phyloP scores from a whole-genome alignment of 768 basidiomycete genomes.

The Tubosaeta brunneosetosa region DNA sequence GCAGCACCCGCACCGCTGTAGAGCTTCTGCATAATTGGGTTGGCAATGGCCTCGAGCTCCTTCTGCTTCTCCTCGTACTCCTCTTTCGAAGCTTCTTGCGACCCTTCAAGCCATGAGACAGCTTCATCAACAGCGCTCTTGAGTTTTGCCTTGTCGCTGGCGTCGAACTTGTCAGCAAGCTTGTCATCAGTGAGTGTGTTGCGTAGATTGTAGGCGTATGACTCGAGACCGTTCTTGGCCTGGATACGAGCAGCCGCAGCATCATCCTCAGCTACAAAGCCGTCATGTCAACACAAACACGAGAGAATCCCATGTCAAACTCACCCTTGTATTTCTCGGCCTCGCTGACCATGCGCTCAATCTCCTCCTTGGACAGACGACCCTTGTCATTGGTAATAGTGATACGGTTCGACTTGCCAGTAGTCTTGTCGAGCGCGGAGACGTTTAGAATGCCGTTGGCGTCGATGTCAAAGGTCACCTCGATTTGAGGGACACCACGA shows the following conservation, averaged over 20 bases:
- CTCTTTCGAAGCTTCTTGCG: constrained; percentile 88
- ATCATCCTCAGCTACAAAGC: constrained; percentile 68
- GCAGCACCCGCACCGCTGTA: constrained; percentile 54
- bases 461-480: constrained; percentile 98
- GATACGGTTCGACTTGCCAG: constrained; percentile 91
- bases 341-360: constrained; percentile 94
- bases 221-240: constrained; percentile 90
- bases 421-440: constrained; percentile 92
- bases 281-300: constrained; percentile 7
- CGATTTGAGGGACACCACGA: constrained; percentile 95
- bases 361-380: constrained; percentile 94
- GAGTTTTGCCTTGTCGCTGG: constrained; percentile 81
- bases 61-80: constrained; percentile 93
- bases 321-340: constrained; percentile 88
- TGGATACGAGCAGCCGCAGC: constrained; percentile 77
- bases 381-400: constrained; percentile 97
- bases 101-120: constrained; percentile 80
- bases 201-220: constrained; percentile 92
- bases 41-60: constrained; percentile 83
- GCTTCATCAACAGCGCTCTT: constrained; percentile 77
- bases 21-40: constrained; percentile 68
- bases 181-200: constrained; percentile 85
- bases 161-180: constrained; percentile 81
- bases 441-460: constrained; percentile 97
- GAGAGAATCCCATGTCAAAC: constrained; percentile 12